Conservation (phyloP, 352 stramenopile genomes). For the Thalassiosira allenii region DNA sequence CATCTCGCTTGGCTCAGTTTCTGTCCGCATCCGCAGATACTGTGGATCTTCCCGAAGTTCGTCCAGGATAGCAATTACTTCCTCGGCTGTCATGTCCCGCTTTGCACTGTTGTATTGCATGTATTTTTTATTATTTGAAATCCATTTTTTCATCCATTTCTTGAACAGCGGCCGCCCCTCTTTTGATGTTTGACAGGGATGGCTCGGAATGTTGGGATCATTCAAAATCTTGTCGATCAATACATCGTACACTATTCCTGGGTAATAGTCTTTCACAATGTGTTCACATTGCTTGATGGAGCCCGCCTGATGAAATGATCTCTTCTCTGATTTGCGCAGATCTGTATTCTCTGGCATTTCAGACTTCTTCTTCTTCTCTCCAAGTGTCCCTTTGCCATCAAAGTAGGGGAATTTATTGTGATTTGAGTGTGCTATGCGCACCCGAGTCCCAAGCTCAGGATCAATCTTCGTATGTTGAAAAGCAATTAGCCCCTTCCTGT, state of each 20-base stretch:
- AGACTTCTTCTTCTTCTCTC: not conserved
- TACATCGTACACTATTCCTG: not conserved
- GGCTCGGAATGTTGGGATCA: not conserved
- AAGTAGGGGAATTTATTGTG: not conserved
- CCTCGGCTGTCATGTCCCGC: not conserved
- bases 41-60: not conserved
- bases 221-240: not conserved
- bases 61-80: not conserved
- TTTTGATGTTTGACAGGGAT: not conserved
- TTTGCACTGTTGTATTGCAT: not conserved
- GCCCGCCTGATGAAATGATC: not conserved
- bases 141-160: not conserved
- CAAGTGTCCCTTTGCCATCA: not conserved
- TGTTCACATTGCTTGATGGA: not conserved
- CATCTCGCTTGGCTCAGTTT: not conserved
- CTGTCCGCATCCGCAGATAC: not conserved
- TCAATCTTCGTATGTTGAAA: not conserved
- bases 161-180: not conserved
- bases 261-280: not conserved
- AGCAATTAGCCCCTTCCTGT: not conserved
- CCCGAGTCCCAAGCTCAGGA: no score
- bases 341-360: no score
- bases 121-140: constrained; percentile 5
- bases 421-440: no score
- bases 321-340: not conserved